These are phyloP conservation scores for Ligustrum vulgare DNA, from an alignment of 257 asterid genomes.

Conservation along the genomic window DNA sequence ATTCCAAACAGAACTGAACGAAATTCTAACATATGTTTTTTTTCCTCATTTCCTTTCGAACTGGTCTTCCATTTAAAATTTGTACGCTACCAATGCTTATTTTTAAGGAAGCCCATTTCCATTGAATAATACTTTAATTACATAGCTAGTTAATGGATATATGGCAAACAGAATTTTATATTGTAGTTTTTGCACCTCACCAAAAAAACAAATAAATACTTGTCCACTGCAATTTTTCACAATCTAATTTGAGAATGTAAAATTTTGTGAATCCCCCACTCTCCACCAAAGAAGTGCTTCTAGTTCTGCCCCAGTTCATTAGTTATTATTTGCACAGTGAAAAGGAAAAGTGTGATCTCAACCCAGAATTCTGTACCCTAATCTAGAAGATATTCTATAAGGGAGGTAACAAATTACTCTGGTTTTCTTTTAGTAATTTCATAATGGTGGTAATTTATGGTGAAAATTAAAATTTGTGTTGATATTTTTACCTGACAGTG, in stretches of 20 bases:
- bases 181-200: not conserved
- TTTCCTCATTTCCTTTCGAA: not conserved
- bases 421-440: not conserved
- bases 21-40: not conserved
- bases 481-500: not conserved
- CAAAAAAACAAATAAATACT: not conserved
- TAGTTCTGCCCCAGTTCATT: not conserved
- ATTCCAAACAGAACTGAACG: not conserved
- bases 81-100: not conserved
- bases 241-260: conserved; percentile 6
- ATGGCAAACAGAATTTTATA: not conserved
- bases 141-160: not conserved
- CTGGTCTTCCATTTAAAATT: not conserved
- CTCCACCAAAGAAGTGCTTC: conserved; percentile 3
- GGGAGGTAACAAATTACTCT: not conserved
- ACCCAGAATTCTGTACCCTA: not conserved
- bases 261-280: not conserved
- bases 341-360: not conserved
- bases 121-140: not conserved
- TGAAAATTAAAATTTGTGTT: not conserved
- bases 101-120: not conserved
- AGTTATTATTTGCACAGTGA: not conserved
- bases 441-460: not conserved
- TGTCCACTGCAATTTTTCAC: not conserved
- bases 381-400: no score